phyloP scores from a whole-genome alignment of 192 early-diverging fungal genomes.

The Linnemannia zychae region DNA sequence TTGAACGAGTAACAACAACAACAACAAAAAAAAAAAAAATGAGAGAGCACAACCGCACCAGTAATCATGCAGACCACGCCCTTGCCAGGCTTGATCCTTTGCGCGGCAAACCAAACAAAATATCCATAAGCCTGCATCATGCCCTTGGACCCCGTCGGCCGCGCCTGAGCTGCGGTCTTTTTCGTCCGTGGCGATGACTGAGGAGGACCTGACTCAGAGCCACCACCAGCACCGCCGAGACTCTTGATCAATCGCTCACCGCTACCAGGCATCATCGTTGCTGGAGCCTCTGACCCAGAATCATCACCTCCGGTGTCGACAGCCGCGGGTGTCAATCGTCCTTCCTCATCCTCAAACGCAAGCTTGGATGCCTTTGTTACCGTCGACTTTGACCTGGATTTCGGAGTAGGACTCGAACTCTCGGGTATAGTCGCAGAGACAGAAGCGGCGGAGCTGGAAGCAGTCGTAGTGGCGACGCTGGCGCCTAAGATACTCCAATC shows the following conservation, averaged over 20 bases:
- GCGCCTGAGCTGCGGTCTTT: background rate
- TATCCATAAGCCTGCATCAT: conserved; percentile 72
- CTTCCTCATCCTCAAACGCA: background rate
- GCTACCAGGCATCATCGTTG: background rate
- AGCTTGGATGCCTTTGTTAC: background rate
- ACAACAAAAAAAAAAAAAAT: background rate
- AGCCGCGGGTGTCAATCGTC: background rate
- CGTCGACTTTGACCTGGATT: background rate
- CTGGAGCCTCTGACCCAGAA: conserved; percentile 16
- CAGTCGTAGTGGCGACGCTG: conserved; percentile 8
- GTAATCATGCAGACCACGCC: conserved; percentile 70
- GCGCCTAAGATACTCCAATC: conserved; percentile 60
- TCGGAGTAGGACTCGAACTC: background rate
- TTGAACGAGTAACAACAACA: no score
- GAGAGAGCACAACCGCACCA: conserved; percentile 27
- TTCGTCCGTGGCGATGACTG: background rate
- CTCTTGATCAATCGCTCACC: background rate
- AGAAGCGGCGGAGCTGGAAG: background rate
- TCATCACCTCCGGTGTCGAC: conserved; percentile 25
- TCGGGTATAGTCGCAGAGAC: background rate
- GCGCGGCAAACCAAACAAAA: conserved; percentile 70
- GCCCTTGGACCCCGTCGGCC: conserved; percentile 35
- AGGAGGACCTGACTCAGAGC: background rate
- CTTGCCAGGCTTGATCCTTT: conserved; percentile 56
- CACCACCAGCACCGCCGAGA: no score